Base-by-base conservation (phyloP, 2,329 filamentous ascomycete species). In the Leptographium lundbergii region DNA sequence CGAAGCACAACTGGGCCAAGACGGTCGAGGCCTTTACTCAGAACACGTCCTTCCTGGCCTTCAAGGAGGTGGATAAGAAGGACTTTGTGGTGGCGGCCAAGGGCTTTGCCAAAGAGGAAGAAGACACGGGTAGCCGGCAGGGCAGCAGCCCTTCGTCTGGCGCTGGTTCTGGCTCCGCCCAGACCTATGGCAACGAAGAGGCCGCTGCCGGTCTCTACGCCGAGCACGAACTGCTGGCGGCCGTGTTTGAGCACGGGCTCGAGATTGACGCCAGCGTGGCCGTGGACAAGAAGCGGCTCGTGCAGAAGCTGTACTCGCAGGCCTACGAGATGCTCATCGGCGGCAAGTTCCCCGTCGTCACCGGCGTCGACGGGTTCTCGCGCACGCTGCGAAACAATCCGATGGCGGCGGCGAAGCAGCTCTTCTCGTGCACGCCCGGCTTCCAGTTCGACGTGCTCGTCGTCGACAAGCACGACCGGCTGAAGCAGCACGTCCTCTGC, bases 311-410 rank as follows among this genome's bases (percentile, higher is more conserved):
- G 9, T 56, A 55, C 19, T 47, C 39, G 1, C 57, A 39, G 54
- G 57, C 60, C 1, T 54, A 57, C 34, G 60, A 61, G 25, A 59
- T 61, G 60, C 45, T 61, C 4, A 55, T 58, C n/a, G 57, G 60
- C 27, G 60, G 60, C 14, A 39, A 24, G 25, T 54, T 57, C 3
- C 57, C 57, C 1, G 54, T 55, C 24, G n/a, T 27, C 17, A 47
- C 45, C 11, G 52, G 51, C 1, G 13, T 24, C 17, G 29, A 42
- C 2, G 52, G 45, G 1, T 61, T 59, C 29, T 57, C 60, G 2
- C 51, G n/a, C 2, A 56, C 55, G 24, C 45, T 59, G 6, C 57
- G 48, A 14, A 55, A 34, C 25, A 53, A 59, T 17, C 58, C 58
- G 14, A 47, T 56, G 7, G 54, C 54, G 25, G 58, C 58, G 17